A percentile compares a stretch with the other conserved stretches of the same genome.
phyloP scores from a whole-genome alignment of 164 flowering plant species.

The Euptelea pleiosperma region DNA sequence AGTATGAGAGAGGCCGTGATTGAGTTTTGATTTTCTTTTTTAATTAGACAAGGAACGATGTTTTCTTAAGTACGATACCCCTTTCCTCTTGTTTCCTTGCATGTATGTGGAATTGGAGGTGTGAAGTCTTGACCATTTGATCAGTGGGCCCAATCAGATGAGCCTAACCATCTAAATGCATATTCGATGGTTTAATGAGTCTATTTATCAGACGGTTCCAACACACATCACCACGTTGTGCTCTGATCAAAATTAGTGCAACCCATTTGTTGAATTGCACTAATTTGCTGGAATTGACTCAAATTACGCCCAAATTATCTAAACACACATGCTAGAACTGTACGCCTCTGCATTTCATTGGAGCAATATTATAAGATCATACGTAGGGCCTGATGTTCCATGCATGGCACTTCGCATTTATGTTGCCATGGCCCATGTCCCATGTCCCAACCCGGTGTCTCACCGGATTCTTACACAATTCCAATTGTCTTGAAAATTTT shows the following conservation, averaged over 20 bases:
- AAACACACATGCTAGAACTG: constrained; percentile 29
- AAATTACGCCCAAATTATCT: constrained; percentile 35
- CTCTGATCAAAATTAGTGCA: background rate
- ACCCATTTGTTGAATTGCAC: constrained; percentile 10
- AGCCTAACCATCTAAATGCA: no score
- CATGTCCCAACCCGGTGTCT: constrained; percentile 40
- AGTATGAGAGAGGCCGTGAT: no score
- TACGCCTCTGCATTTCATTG: constrained; percentile 40
- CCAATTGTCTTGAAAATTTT: constrained; percentile 51
- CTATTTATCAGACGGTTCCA: no score
- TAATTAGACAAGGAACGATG: no score
- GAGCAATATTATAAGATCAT: constrained; percentile 50
- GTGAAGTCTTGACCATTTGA: no score
- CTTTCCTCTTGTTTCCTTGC: no score
- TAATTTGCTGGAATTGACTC: constrained; percentile 21
- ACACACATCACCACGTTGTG: background rate
- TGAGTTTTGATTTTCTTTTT: no score
- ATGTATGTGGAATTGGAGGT: no score
- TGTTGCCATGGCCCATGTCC: no score
- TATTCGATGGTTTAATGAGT: no score
- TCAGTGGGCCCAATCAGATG: no score
- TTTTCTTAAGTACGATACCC: no score
- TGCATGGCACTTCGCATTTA: constrained; percentile 31
- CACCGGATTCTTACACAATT: constrained; percentile 52
- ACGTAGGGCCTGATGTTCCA: constrained; percentile 35